Evolutionary conservation across 164 flowering plant genomes (phyloP).

Genomic region (Nymphaea colorata): DNA sequence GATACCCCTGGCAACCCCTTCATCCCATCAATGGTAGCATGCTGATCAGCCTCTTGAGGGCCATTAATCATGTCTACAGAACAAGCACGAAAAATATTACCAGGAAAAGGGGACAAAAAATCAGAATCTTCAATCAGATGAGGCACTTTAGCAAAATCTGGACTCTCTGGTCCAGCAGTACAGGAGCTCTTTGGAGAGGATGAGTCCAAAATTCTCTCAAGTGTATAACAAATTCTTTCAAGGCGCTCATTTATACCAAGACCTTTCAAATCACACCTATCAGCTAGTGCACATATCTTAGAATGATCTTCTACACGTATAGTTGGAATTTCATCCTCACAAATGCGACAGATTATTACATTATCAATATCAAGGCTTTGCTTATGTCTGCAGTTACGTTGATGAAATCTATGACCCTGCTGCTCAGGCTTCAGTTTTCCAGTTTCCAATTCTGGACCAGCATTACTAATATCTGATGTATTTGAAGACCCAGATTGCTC

Average conservation of each 20-base stretch:
- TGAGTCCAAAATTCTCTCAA: constrained; percentile 68
- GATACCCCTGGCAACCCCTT: constrained; percentile 26
- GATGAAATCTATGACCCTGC: constrained; percentile 22
- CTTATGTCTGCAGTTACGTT: constrained; percentile 51
- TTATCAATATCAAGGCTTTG: constrained; percentile 6
- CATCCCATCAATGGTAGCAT: constrained; percentile 35
- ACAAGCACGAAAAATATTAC: constrained; percentile 15
- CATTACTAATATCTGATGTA: constrained; percentile 19
- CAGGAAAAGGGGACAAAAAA: constrained; percentile 26
- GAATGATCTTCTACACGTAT: constrained; percentile 93
- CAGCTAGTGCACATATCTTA: constrained; percentile 85
- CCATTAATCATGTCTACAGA: constrained; percentile 39
- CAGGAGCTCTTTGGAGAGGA: constrained; percentile 57
- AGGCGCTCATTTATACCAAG: constrained; percentile 79
- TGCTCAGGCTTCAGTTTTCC: constrained; percentile 22
- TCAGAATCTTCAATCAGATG: constrained; percentile 31
- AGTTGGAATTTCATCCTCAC: constrained; percentile 92
- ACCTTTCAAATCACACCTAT: constrained; percentile 92
- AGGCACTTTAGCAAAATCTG: constrained; percentile 30
- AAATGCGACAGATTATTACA: constrained; percentile 87
- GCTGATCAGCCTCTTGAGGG: constrained; percentile 37
- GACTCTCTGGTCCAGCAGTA: constrained; percentile 30
- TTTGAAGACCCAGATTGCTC: constrained; percentile 22
- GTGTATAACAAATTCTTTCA: constrained; percentile 80
- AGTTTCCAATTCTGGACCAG: constrained; percentile 10